Evolutionary conservation across 805 yeast genomes (phyloP), one percentile per base, ranked within the genome.

Genomic region (Barnettozyma californica): DNA sequence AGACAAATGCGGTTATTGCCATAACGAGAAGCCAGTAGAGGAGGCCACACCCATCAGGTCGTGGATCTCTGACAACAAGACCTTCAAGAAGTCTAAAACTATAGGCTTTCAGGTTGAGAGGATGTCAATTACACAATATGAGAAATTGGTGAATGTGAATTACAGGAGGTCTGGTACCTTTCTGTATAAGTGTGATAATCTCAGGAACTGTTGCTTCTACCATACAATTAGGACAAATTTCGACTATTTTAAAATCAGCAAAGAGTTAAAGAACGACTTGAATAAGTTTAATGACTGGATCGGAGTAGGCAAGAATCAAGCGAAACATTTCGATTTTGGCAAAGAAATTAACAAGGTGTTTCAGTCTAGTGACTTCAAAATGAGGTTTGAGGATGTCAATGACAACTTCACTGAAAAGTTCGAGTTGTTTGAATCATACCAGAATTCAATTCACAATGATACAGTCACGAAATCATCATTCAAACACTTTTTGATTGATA

Each of bases 101-200:
- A 41, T 67, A 9, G 75, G 75, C 9, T 66, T 78, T 45, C 68
- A 67, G 16, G 69, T 71, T 9, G 71, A 70, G 41, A 63, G 63
- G n/a, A 70, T 81, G 69, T 61, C 79, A 0, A 68, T 77, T 7
- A 62, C 63, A 16, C 76, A 74, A 25, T 89, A 89, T 59, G 91
- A 87, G 58, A 59, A 56, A 19, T 61, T 87, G 53, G 78, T 91
- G 57, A 82, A 88, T 56, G 68, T 73, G 55, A 96, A 96, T 2
- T 89, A 77, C 60, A 77, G 95, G 62, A 69, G 97, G 47, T 84
- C 94, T 29, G 97, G 97, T 0, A 62, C 66, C 2, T 85, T 79
- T 53, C 52, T 84, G 8, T 86, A 80, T 60, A 77, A 74, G 58
- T 80, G 87, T 0, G 96, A 91, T 61, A 64, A 80, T 52, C 59